Conservation (phyloP, 1,284 basidiomycete genomes). For the Veloboletus limbatus region DNA sequence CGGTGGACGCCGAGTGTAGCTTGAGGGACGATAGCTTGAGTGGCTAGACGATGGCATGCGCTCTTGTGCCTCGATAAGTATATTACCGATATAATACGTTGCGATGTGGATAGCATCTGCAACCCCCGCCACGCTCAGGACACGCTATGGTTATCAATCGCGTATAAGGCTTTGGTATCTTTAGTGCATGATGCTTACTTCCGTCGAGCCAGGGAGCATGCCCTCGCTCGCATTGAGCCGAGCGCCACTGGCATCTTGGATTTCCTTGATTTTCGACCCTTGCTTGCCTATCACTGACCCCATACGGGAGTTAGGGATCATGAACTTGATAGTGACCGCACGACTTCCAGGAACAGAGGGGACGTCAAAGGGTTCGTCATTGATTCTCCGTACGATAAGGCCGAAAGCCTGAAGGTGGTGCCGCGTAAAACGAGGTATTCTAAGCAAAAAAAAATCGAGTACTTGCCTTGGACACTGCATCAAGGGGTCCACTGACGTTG, state of each 20-base stretch:
- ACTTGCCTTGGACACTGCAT: conserved; percentile 94
- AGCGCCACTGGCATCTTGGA: conserved; percentile 97
- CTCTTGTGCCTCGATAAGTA: conserved; percentile 93
- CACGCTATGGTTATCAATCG: conserved; percentile 56
- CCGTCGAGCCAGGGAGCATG: conserved; percentile 98
- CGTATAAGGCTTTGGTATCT: conserved; percentile 11
- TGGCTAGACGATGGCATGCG: conserved; percentile 64
- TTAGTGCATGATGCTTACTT: conserved; percentile 52
- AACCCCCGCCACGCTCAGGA: conserved; percentile 95
- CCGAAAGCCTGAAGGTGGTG: conserved; percentile 80
- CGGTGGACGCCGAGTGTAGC: conserved; percentile 49
- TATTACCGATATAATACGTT: conserved; percentile 98
- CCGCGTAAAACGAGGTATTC: conserved; percentile 2
- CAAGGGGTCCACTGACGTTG: conserved; percentile 95
- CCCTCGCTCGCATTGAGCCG: conserved; percentile 95
- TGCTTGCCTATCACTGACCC: conserved; percentile 98
- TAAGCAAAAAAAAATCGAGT: conserved; percentile 8
- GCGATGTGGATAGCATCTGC: conserved; percentile 99
- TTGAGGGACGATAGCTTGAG: conserved; percentile 57
- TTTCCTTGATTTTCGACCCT: conserved; percentile 99
- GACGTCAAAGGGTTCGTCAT: conserved; percentile 98
- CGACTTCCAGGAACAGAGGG: conserved; percentile 97
- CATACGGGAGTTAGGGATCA: conserved; percentile 99
- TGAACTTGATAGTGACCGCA: conserved; percentile 99
- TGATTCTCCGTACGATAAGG: conserved; percentile 97